Conservation (phyloP, 306 rosid species). For the Cucumis melo region DNA sequence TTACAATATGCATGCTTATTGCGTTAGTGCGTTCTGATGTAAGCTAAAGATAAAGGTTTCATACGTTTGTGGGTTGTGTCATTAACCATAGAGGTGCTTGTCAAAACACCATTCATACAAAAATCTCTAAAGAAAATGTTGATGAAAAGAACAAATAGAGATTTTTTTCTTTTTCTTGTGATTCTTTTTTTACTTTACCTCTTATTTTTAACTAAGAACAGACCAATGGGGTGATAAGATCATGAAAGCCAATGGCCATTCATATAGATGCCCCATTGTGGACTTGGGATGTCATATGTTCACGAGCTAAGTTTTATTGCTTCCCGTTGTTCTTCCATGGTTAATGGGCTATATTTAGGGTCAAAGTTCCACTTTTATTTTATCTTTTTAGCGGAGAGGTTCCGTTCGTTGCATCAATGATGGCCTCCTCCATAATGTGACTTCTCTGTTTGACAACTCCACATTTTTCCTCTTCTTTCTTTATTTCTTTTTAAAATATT, state of each 20-base stretch:
- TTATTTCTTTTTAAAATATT: neutral
- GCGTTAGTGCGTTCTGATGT: no score
- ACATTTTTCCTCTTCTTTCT: neutral
- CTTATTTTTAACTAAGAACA: neutral
- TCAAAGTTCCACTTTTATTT: neutral
- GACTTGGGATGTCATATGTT: neutral
- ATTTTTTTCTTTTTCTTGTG: neutral
- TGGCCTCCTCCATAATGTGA: neutral
- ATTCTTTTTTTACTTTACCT: no score
- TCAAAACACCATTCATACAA: no score
- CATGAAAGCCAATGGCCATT: neutral
- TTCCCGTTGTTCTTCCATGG: neutral
- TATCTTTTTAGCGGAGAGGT: neutral
- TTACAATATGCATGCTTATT: no score
- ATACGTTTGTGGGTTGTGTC: no score
- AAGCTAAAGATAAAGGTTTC: no score
- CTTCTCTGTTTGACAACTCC: neutral
- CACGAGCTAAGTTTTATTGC: neutral
- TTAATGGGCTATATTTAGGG: neutral
- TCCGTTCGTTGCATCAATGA: neutral
- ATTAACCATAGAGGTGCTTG: no score
- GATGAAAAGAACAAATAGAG: neutral
- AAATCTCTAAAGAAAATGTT: no score
- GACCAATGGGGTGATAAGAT: neutral
- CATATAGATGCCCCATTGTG: neutral